Conservation (phyloP, 768 basidiomycete genomes). For the Russula vinacea region DNA sequence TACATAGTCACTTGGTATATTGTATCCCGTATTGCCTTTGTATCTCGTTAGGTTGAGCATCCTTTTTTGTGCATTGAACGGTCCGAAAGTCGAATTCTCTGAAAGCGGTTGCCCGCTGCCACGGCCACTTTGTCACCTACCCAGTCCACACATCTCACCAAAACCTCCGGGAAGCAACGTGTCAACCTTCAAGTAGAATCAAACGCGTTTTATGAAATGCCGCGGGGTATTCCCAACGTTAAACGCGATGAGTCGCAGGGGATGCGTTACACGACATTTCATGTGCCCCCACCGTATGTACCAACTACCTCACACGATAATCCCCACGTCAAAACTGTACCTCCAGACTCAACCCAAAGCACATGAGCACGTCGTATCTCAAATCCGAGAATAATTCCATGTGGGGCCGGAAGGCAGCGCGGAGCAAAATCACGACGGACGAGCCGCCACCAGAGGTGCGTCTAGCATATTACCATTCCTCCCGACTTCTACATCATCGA, state of each 20-base stretch:
- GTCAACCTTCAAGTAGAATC: slow-evolving; percentile 3
- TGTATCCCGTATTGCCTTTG: not conserved
- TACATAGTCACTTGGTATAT: slow-evolving; percentile 1
- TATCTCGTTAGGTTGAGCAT: not conserved
- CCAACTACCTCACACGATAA: not conserved
- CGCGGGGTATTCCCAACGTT: slow-evolving; percentile 76
- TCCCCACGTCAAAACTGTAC: not conserved
- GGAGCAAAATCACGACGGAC: slow-evolving; percentile 27
- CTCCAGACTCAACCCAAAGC: slow-evolving; percentile 72
- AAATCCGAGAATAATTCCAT: slow-evolving; percentile 71
- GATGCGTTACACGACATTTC: slow-evolving; percentile 75
- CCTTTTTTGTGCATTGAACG: too few species aligned
- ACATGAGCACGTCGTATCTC: slow-evolving; percentile 72
- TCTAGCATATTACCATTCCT: not conserved
- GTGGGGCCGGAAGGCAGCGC: slow-evolving; percentile 65
- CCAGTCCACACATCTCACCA: not conserved
- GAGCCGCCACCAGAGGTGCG: slow-evolving; percentile 32
- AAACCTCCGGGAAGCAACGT: not conserved
- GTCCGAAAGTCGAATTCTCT: not conserved
- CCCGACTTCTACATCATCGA: not conserved
- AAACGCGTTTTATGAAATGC: slow-evolving; percentile 49
- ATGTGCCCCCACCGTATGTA: slow-evolving; percentile 58
- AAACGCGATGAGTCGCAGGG: slow-evolving; percentile 74
- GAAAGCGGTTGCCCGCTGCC: not conserved
- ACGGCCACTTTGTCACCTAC: slow-evolving; percentile 1